phyloP scores from a whole-genome alignment of 192 early-diverging fungal species.

The Linderina pennispora region DNA sequence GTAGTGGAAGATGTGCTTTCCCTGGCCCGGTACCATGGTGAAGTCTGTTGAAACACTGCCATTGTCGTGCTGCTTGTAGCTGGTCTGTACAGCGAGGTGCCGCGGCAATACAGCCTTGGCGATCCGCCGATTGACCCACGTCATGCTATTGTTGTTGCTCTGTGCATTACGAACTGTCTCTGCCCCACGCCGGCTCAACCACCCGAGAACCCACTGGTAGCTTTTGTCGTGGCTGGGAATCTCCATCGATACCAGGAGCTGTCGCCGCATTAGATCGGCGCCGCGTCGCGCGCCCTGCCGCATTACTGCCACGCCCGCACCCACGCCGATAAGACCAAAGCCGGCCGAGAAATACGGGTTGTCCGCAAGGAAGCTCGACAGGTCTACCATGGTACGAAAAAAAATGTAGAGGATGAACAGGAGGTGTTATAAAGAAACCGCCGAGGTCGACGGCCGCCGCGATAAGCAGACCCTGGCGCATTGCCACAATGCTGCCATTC shows the following conservation, averaged over 20 bases:
- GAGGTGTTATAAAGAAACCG: too few relatives aligned
- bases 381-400: conserved; percentile 53
- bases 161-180: conserved; percentile 18
- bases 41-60: conserved; percentile 81
- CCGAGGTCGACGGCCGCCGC: too few relatives aligned
- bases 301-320: conserved; percentile 72
- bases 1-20: conserved; percentile 82
- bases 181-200: conserved; percentile 59
- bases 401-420: too few relatives aligned
- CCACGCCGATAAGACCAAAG: conserved; percentile 86
- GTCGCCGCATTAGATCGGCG: conserved; percentile 62
- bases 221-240: conserved; percentile 91
- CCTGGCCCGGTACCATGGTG: conserved; percentile 86
- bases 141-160: conserved; percentile 1
- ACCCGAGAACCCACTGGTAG: conserved; percentile 91
- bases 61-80: conserved; percentile 83
- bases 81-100: conserved; percentile 83
- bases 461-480: too few relatives aligned
- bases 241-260: conserved; percentile 85
- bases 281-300: conserved; percentile 65
- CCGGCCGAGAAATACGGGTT: conserved; percentile 96
- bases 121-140: conserved; percentile 52
- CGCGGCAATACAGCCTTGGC: conserved; percentile 49
- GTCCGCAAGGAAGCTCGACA: conserved; percentile 41
- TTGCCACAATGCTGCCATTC: too few relatives aligned